Conservation (phyloP, 257 asterid species). For the Nicotiana tomentosiformis region DNA sequence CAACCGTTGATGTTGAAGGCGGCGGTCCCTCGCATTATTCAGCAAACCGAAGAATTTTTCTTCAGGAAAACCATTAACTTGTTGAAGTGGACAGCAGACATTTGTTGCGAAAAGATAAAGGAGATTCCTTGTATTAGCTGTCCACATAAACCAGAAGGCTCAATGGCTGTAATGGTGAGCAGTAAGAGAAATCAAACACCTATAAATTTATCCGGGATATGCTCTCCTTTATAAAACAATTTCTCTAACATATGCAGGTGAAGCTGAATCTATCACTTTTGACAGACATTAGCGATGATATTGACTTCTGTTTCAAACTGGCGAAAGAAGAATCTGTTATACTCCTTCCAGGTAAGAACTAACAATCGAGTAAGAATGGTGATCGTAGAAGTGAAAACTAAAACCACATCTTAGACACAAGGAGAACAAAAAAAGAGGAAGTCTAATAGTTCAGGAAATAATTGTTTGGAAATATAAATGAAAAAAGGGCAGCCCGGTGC, state of each 20-base stretch:
- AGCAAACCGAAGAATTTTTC: slow-evolving; percentile 56
- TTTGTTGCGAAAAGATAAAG: slow-evolving; percentile 40
- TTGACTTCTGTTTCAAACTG: slow-evolving; percentile 67
- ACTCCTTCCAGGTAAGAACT: slow-evolving; percentile 66
- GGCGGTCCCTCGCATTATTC: slow-evolving; percentile 67
- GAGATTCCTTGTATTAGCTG: slow-evolving; percentile 61
- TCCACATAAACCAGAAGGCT: slow-evolving; percentile 67
- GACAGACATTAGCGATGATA: slow-evolving; percentile 60
- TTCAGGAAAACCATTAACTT: slow-evolving; percentile 31
- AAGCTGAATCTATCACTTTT: slow-evolving; percentile 47
- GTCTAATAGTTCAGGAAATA: neutral
- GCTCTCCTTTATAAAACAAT: neutral
- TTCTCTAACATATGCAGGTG: slow-evolving; percentile 31
- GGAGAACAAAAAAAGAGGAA: neutral
- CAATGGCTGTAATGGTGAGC: slow-evolving; percentile 77
- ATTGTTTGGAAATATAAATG: neutral
- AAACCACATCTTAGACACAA: neutral
- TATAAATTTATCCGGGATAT: neutral
- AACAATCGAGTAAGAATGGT: neutral
- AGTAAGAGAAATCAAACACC: neutral
- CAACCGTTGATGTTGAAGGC: slow-evolving; percentile 34
- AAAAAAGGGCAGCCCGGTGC: too few species aligned
- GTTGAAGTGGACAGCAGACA: slow-evolving; percentile 48
- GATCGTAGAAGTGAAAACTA: neutral
- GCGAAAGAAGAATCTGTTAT: slow-evolving; percentile 81